Conservation (phyloP, 2,329 filamentous ascomycete genomes). For the Trichoderma koningii region DNA sequence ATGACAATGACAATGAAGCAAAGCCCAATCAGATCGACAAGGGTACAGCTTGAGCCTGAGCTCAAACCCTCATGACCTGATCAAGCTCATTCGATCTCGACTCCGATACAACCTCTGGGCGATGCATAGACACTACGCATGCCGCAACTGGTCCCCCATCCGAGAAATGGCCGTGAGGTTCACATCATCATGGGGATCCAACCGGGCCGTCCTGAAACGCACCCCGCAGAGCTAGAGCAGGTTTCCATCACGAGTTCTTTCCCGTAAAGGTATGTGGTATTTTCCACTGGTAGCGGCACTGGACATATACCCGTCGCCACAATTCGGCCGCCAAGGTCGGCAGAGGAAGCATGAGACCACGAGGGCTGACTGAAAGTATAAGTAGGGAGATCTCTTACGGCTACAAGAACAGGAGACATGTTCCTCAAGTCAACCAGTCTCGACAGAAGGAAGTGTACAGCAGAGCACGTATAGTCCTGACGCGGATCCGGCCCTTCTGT, state of each 20-base stretch:
- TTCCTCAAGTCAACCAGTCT: too few relatives aligned
- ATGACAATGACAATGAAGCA: background rate
- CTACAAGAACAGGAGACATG: background rate
- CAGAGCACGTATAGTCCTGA: background rate
- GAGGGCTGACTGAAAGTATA: background rate
- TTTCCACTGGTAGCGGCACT: background rate
- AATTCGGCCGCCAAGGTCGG: background rate
- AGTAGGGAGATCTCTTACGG: background rate
- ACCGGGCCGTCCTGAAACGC: background rate
- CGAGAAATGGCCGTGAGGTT: conserved; percentile 1
- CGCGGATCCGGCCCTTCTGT: background rate
- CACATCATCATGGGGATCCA: background rate
- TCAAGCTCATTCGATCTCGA: conserved; percentile 7
- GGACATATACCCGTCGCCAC: background rate
- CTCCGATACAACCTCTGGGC: background rate
- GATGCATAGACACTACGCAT: background rate
- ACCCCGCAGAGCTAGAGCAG: conserved; percentile 14
- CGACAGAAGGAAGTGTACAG: too few relatives aligned
- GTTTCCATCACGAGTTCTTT: background rate
- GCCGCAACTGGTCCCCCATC: conserved; percentile 4
- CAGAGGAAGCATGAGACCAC: background rate
- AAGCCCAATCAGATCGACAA: background rate
- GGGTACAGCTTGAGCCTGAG: background rate
- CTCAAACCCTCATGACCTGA: background rate
- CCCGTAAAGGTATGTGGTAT: conserved; percentile 22